Conservation (phyloP, 2,329 filamentous ascomycete species). For the Sclerotinia subarctica region DNA sequence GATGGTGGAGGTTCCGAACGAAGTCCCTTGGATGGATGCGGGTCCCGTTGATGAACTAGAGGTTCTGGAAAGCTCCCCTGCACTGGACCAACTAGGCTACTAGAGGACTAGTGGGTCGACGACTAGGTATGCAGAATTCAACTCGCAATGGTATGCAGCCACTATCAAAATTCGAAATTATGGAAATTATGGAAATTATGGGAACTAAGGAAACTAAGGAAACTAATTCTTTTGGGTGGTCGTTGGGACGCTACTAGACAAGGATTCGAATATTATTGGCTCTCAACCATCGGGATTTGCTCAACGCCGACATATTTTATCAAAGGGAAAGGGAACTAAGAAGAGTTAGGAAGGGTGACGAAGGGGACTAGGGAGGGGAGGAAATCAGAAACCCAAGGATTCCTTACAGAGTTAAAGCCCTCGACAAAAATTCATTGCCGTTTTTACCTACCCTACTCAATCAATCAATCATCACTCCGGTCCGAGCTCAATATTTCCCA, state of each 20-base stretch:
- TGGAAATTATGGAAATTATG: neutral
- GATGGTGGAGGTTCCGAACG: neutral
- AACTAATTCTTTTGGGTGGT: neutral
- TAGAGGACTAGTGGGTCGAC: neutral
- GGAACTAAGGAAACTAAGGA: too few relatives aligned
- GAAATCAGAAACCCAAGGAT: too few relatives aligned
- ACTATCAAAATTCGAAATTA: neutral
- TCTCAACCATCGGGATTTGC: slow-evolving; percentile 17
- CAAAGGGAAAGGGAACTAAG: neutral
- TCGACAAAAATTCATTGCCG: neutral
- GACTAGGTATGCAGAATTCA: neutral
- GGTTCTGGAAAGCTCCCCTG: neutral
- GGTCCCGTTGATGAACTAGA: neutral
- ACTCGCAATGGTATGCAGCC: too few relatives aligned
- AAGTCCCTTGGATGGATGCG: slow-evolving; percentile 2
- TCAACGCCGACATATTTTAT: slow-evolving; percentile 11
- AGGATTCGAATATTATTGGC: neutral
- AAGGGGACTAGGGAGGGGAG: neutral
- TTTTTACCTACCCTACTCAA: neutral
- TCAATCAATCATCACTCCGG: neutral
- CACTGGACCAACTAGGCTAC: neutral
- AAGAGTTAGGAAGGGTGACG: neutral
- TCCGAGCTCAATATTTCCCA: neutral
- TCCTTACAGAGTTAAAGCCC: too few relatives aligned
- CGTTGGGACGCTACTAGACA: neutral